Evolutionary conservation across 176 grass and related monocot species (phyloP).

Genomic region (Phoenix roebelenii): DNA sequence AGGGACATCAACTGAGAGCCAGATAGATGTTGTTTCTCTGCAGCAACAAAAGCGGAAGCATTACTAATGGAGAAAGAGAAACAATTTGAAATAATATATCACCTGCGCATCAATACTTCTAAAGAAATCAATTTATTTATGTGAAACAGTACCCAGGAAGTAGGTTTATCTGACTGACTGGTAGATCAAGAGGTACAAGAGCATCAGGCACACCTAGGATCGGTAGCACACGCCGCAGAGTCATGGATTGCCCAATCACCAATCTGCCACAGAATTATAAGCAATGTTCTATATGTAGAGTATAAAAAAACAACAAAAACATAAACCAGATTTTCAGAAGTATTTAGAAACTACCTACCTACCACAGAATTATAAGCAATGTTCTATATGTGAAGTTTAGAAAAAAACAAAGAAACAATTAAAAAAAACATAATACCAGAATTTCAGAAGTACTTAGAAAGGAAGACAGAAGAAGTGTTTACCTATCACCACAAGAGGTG

Average conservation of each 20-base stretch:
- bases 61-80: not conserved
- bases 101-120: not conserved
- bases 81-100: not conserved
- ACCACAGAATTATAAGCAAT: conserved; percentile 2
- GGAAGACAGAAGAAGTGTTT: conserved; percentile 23
- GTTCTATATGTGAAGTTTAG: too few relatives aligned
- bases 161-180: conserved; percentile 56
- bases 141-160: conserved; percentile 63
- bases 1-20: conserved; percentile 86
- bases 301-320: too few relatives aligned
- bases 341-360: conserved; percentile 39
- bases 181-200: conserved; percentile 87
- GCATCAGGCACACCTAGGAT: conserved; percentile 98
- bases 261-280: conserved; percentile 34
- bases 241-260: conserved; percentile 59
- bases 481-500: conserved; percentile 80
- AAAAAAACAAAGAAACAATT: too few relatives aligned
- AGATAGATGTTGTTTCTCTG: conserved; percentile 85
- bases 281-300: too few relatives aligned
- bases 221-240: conserved; percentile 70
- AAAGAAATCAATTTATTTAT: conserved; percentile 15
- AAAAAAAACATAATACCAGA: too few relatives aligned
- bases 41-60: conserved; percentile 18
- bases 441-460: too few relatives aligned
- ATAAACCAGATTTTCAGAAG: too few relatives aligned